Evolutionary conservation across 106 monocot genomes (phyloP), one percentile per base, ranked within the genome.

Genomic region (Allium fistulosum): DNA sequence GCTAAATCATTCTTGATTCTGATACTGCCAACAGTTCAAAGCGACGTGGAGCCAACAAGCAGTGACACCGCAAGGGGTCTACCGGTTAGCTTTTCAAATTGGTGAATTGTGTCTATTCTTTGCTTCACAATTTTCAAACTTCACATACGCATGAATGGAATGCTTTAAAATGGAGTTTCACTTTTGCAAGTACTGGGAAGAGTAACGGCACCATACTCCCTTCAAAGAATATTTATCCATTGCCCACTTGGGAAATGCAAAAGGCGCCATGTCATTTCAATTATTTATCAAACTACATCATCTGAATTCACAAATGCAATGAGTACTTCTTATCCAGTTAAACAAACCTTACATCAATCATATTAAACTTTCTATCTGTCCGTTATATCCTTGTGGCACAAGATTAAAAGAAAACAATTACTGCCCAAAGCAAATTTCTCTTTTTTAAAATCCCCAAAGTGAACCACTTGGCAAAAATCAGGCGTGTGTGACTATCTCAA

Each of bases 161-260:
- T 37, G 37, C 2, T 37, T 37, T 37, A 66, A 12, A 17, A 37
- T 0, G 13, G 37, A 8, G 63, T 17, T 74, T 17, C 49, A 66
- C 66, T 65, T 57, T 65, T 50, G 10, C 55, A 27, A 48, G 13
- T 45, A 10, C 47, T 63, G 37, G 9, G 15, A 75, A 75, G 75
- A 75, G 75, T 75, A 46, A 67, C 75, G 75, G 67, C 58, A 67
- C 59, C 45, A 45, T 26, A 16, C 67, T 60, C 75, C 37, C 51
- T 16, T 68, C 68, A 16, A 58, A 58, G 18, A 16, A 58, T 16
- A 14, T 58, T 11, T 15, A 18, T 16, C 18, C 15, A 58, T 15
- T 14, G 7, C 18, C 14, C 7, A 7, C 58, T 7, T 58, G 15
- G 58, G 58, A 58, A 16, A 18, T 7, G 8, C 14, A 58, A 18